These are phyloP conservation scores for Paracorniculantispora psalliotae DNA, from an alignment of 2,329 filamentous ascomycete genomes.

Conservation along the genomic window DNA sequence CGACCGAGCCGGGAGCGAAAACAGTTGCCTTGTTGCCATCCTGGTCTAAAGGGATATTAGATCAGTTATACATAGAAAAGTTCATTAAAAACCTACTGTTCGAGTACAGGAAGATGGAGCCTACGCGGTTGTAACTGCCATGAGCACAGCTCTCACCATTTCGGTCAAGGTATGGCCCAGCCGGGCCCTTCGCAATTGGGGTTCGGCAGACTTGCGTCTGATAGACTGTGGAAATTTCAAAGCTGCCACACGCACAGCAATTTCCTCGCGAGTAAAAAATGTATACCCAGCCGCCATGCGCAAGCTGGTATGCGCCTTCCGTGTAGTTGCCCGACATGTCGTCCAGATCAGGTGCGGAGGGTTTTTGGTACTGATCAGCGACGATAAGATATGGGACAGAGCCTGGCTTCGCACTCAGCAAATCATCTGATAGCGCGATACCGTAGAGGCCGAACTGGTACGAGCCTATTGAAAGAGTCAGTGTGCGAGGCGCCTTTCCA, in stretches of 20 bases:
- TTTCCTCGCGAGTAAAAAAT: not conserved
- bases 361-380: not conserved
- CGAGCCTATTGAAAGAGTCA: not conserved
- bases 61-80: too few species aligned
- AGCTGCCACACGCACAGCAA: not conserved
- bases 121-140: not conserved
- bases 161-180: not conserved
- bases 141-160: not conserved
- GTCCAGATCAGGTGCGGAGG: not conserved
- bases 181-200: not conserved
- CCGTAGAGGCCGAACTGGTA: not conserved
- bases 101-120: not conserved
- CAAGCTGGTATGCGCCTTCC: not conserved
- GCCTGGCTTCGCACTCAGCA: not conserved
- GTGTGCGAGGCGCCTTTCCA: too few species aligned
- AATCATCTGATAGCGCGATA: not conserved
- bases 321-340: not conserved
- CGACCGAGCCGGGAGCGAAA: not conserved
- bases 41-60: not conserved
- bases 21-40: not conserved
- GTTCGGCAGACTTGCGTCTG: slow-evolving; percentile 2
- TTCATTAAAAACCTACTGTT: not conserved
- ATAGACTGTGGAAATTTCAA: not conserved
- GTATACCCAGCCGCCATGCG: not conserved
- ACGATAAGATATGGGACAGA: not conserved